Evolutionary conservation across 1,139 yeast genomes (phyloP).

Genomic region (Chernovozyma aurita): DNA sequence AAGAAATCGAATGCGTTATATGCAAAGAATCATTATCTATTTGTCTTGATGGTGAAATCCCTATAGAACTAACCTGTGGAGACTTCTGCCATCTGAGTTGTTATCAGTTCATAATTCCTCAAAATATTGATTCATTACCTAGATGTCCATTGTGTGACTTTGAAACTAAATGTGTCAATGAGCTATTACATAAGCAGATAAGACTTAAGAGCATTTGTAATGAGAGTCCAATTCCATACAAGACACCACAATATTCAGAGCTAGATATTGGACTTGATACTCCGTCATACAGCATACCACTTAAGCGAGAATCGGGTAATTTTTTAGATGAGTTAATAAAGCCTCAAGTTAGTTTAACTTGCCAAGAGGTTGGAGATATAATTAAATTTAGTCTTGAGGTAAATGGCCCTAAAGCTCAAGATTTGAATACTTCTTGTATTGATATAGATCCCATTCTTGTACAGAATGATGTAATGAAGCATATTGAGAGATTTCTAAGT

Average conservation of each 20-base stretch:
- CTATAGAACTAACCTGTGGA: slow-evolving; percentile 6
- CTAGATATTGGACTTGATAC: slow-evolving; percentile 5
- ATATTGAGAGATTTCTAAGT: too few relatives aligned
- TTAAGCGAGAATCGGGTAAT: not conserved
- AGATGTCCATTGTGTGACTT: slow-evolving; percentile 1
- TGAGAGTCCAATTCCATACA: not conserved
- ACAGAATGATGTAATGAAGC: not conserved
- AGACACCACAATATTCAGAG: slow-evolving; percentile 2
- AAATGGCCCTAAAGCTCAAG: not conserved
- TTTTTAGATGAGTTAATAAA: not conserved
- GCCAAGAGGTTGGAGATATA: too few relatives aligned
- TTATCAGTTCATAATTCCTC: slow-evolving; percentile 1
- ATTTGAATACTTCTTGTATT: too few relatives aligned
- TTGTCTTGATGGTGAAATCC: slow-evolving; percentile 2
- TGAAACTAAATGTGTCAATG: slow-evolving; percentile 2
- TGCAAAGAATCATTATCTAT: slow-evolving; percentile 3
- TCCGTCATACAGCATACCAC: not conserved
- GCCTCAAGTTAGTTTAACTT: not conserved
- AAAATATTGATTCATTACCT: not conserved
- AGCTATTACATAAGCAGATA: not conserved
- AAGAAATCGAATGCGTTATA: slow-evolving; percentile 1
- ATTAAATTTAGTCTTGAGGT: not conserved
- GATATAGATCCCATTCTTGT: not conserved
- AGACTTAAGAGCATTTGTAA: not conserved
- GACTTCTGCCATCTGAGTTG: slow-evolving; percentile 7